These are phyloP conservation scores for Aspergillus neoniger DNA, from an alignment of 2,329 filamentous ascomycete species.

Conservation along the genomic window DNA sequence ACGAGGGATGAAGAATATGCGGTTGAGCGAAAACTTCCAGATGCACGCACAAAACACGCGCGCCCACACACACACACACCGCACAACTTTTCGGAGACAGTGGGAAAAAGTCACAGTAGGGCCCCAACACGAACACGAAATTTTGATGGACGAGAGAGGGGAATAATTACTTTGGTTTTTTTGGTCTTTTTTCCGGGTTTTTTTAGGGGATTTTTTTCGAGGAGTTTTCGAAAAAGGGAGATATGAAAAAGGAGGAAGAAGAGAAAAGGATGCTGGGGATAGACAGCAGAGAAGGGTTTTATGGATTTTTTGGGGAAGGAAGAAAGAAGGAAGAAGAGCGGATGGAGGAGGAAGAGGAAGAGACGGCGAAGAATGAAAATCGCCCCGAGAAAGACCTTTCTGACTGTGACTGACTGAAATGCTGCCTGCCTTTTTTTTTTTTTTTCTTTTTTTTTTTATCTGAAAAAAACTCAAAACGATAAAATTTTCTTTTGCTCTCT, in stretches of 20 bases:
- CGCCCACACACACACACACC: conserved; percentile 32
- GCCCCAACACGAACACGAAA: background rate
- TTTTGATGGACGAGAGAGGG: conserved; percentile 10
- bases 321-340: conserved; percentile 27
- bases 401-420: conserved; percentile 2
- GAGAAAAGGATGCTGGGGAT: conserved; percentile 27
- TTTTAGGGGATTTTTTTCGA: conserved; percentile 38
- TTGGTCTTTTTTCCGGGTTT: conserved; percentile 42
- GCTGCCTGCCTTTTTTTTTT: conserved; percentile 21
- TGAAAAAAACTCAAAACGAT: conserved; percentile 40
- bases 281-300: conserved; percentile 30
- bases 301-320: conserved; percentile 16
- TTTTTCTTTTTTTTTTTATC: conserved; percentile 15
- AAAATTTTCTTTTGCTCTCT: conserved; percentile 22
- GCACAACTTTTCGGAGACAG: conserved; percentile 29
- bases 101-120: conserved; percentile 16
- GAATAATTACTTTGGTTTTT: conserved; percentile 38
- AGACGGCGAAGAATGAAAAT: conserved; percentile 28
- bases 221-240: conserved; percentile 35
- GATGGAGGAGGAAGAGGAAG: conserved; percentile 28
- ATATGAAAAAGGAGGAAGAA: conserved; percentile 27
- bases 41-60: conserved; percentile 30
- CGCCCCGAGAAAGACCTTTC: conserved; percentile 15
- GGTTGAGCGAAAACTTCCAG: conserved; percentile 11
- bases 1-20: conserved; percentile 17